Base-by-base conservation (phyloP, 345 rosid genomes). In the Pseudoturritis turrita region DNA sequence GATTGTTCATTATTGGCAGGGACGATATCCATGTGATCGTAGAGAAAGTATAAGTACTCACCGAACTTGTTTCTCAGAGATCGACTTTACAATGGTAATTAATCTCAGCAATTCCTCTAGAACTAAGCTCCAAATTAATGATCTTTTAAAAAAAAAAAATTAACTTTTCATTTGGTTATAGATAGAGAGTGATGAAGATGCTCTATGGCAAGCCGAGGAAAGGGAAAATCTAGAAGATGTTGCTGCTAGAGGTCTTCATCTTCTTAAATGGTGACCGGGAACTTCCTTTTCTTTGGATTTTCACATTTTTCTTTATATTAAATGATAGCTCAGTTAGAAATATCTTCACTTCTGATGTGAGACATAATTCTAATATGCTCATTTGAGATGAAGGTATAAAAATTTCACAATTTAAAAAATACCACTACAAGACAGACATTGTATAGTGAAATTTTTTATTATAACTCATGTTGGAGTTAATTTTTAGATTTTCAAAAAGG, bases 111-210 rank as follows among this genome's bases (percentile, higher is more conserved):
- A 18, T 19, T 21, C 13, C 35, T 37, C 7, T 59, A 41, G 36
- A 47, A n/a, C n/a, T n/a, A n/a, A 39, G 11, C 22, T 74, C 45
- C 40, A 26, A 41, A 11, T n/a, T n/a, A n/a, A n/a, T 52, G 33
- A 40, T 12, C 4, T 14, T n/a, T n/a, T n/a, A n/a, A n/a, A n/a
- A n/a, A n/a, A n/a, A n/a, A n/a, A n/a, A n/a, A n/a, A n/a, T n/a
- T n/a, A n/a, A n/a, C n/a, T n/a, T n/a, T 41, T 22, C 22, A 53
- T 50, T 22, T 68, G 35, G 36, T 23, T 52, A 49, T 40, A 90
- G 98, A 84, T 90, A 44, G 94, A 89, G 79, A 84, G 64, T 63
- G 89, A 84, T 31, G 94, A 89, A 6, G 98, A 94, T 47, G 21
- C 22, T 60, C 59, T 73, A 73, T 86, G 98, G 98, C 77, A 44